These are phyloP conservation scores for Lachnellula willkommii DNA, from an alignment of 2,329 filamentous ascomycete genomes.

Conservation along the genomic window DNA sequence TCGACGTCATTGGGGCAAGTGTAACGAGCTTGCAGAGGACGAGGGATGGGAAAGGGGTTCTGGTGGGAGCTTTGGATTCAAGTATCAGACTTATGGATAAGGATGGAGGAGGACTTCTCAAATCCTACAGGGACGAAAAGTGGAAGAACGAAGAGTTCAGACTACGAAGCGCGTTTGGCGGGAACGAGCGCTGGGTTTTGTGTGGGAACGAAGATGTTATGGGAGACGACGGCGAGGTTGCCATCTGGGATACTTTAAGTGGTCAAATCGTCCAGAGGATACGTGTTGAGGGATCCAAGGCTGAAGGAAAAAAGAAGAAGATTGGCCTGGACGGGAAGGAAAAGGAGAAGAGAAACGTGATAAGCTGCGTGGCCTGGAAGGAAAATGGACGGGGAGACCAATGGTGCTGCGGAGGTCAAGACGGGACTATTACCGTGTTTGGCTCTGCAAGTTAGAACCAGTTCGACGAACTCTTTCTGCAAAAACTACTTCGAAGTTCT, in stretches of 20 bases:
- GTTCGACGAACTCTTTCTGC: no score
- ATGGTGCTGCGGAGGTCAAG: slow-evolving; percentile 61
- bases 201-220: slow-evolving; percentile 64
- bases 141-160: slow-evolving; percentile 35
- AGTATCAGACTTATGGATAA: slow-evolving; percentile 78
- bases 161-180: slow-evolving; percentile 51
- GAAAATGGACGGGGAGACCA: slow-evolving; percentile 58
- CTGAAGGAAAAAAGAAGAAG: slow-evolving; percentile 42
- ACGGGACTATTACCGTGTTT: slow-evolving; percentile 60
- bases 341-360: slow-evolving; percentile 53
- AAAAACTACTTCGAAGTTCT: no score
- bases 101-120: slow-evolving; percentile 64
- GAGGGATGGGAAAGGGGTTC: slow-evolving; percentile 65
- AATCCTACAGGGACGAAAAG: slow-evolving; percentile 57
- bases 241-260: slow-evolving; percentile 79
- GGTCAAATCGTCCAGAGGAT: slow-evolving; percentile 64
- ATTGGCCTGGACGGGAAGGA: slow-evolving; percentile 57
- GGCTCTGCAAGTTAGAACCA: slow-evolving; percentile 28
- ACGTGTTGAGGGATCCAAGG: slow-evolving; percentile 34
- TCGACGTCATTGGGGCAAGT: slow-evolving; percentile 63
- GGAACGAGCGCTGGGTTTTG: slow-evolving; percentile 70
- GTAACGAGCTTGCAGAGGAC: slow-evolving; percentile 74
- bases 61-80: slow-evolving; percentile 72
- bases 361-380: slow-evolving; percentile 59
- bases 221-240: slow-evolving; percentile 34